These are phyloP conservation scores for Alternaria hordeiaustralica DNA, from an alignment of 2,329 filamentous ascomycete species.

Conservation along the genomic window DNA sequence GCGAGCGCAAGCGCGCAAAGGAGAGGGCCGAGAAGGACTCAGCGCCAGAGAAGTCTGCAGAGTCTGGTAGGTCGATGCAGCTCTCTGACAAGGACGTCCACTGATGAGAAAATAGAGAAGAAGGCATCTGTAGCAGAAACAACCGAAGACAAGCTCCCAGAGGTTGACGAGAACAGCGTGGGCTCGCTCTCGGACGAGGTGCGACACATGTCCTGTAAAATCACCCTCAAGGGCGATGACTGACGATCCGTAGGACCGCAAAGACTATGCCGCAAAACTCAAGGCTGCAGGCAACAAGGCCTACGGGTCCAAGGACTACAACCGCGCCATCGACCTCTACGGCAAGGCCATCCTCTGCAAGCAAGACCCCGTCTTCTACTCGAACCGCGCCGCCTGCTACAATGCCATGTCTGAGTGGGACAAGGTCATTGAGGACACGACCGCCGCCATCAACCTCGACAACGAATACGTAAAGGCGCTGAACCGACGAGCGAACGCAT, in stretches of 20 bases:
- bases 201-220: background rate
- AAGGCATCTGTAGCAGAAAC: constrained; percentile 48
- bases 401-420: constrained; percentile 93
- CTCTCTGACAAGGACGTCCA: background rate
- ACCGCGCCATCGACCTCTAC: constrained; percentile 92
- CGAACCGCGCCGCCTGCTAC: constrained; percentile 96
- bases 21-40: constrained; percentile 64
- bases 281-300: constrained; percentile 97
- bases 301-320: constrained; percentile 92
- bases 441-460: constrained; percentile 90
- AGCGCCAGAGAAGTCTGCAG: constrained; percentile 46
- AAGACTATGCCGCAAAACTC: constrained; percentile 86
- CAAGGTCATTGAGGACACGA: constrained; percentile 96
- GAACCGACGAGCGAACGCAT: constrained; percentile 94
- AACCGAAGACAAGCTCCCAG: constrained; percentile 55
- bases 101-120: constrained; percentile 44
- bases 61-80: constrained; percentile 36
- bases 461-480: constrained; percentile 97
- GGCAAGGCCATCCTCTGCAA: constrained; percentile 96
- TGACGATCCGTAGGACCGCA: constrained; percentile 70
- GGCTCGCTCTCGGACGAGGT: constrained; percentile 53
- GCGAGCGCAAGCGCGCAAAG: constrained; percentile 87
- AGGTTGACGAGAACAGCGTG: constrained; percentile 57
- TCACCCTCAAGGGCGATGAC: background rate
- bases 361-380: constrained; percentile 97